These are phyloP conservation scores for Phyllostachys edulis DNA, from an alignment of 176 grass and related monocot genomes.

Conservation along the genomic window DNA sequence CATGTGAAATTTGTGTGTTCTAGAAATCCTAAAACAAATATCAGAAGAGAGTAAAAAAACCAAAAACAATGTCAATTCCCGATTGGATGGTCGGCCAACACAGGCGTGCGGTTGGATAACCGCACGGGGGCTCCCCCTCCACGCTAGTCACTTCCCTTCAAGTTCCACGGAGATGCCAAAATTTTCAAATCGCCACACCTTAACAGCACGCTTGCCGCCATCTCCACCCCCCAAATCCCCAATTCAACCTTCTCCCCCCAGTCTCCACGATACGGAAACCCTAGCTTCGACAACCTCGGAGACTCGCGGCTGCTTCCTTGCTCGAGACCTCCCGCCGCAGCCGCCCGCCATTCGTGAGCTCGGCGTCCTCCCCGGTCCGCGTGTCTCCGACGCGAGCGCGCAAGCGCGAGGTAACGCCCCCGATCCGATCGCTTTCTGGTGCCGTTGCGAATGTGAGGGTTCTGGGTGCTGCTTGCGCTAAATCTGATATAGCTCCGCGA, in stretches of 20 bases:
- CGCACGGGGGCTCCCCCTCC: too few relatives aligned
- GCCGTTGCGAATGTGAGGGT: neutral
- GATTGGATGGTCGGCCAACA: too few relatives aligned
- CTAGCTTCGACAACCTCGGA: neutral
- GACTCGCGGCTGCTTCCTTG: neutral
- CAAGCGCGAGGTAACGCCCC: constrained; percentile 13
- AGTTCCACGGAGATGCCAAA: too few relatives aligned
- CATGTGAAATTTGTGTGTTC: too few relatives aligned
- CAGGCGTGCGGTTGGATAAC: too few relatives aligned
- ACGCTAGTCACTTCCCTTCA: too few relatives aligned
- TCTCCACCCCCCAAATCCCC: neutral
- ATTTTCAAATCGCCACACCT: too few relatives aligned
- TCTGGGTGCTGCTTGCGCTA: neutral
- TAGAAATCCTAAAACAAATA: too few relatives aligned
- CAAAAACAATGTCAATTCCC: too few relatives aligned
- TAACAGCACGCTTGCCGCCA: neutral
- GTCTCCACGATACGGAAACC: neutral
- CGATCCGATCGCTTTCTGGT: neutral
- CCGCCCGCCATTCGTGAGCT: too few relatives aligned
- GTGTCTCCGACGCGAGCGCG: neutral
- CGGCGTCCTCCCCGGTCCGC: neutral
- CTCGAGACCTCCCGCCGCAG: neutral
- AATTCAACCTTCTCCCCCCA: neutral
- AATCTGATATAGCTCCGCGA: neutral
- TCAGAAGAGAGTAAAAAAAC: too few relatives aligned